Evolutionary conservation across 306 rosid species (phyloP), one percentile per base, ranked within the genome.

Genomic region (Gleditsia sinensis): DNA sequence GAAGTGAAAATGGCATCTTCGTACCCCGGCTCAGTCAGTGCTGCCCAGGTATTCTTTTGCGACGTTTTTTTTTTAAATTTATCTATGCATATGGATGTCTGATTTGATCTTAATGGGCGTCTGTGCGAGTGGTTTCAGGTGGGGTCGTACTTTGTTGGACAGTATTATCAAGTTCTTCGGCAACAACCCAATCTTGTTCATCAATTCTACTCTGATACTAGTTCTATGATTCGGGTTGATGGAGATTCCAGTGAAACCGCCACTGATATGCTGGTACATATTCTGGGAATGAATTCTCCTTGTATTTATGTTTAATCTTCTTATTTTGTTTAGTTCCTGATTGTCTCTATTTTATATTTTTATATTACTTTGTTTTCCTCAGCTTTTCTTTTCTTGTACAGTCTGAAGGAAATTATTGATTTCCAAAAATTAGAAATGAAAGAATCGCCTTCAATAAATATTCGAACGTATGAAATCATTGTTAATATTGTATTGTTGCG

Each of bases 61-160:
- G 24, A 5, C 23, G 24, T 19, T 33, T 8, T 59, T 36, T 10
- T 13, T 8, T 39, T 39, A 9, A 33, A 17, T 80, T 2, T 33
- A 0, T 80, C 2, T 33, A 0, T 49, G 43, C 58, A 0, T 65
- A 11, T 9, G 53, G 48, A 2, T 33, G 14, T 3, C 9, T n/a
- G 33, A 67, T 45, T 34, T 23, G 37, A 32, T 20, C 7, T 72
- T 19, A 60, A 19, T 74, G 49, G 59, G 21, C 6, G 42, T 65
- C 11, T 61, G 7, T 64, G 62, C 6, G 28, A 0, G 67, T 61
- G 61, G 20, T 64, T 79, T 69, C 78, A 90, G 93, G 96, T 90
- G 30, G 96, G 96, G 21, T 86, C 93, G 25, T 86, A 86, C 81
- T 90, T 90, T 79, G 93, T 86, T 72, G 86, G 82, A 19, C 88